These are phyloP conservation scores for Leccinum disarticulatum DNA, from an alignment of 768 basidiomycete species.

Conservation along the genomic window DNA sequence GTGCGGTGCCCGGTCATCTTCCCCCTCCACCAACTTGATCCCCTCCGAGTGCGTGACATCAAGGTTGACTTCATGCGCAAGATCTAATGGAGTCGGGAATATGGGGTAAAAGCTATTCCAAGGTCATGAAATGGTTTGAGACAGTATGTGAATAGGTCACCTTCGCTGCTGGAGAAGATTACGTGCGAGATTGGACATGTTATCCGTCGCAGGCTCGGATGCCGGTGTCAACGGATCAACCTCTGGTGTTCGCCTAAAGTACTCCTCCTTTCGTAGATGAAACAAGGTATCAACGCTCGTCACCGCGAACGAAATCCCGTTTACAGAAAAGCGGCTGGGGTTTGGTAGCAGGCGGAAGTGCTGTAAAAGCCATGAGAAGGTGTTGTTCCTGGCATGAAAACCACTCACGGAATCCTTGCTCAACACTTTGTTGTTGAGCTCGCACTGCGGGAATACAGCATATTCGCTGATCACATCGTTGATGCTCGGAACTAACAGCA, in stretches of 20 bases:
- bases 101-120: slow-evolving; percentile 84
- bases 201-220: slow-evolving; percentile 57
- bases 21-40: slow-evolving; percentile 36
- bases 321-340: slow-evolving; percentile 81
- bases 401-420: slow-evolving; percentile 51
- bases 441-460: slow-evolving; percentile 82
- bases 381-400: background rate
- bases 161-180: slow-evolving; percentile 86
- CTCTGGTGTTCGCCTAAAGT: slow-evolving; percentile 65
- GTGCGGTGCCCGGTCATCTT: slow-evolving; percentile 63
- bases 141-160: slow-evolving; percentile 37
- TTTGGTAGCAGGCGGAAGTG: slow-evolving; percentile 82
- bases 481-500: slow-evolving; percentile 80
- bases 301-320: slow-evolving; percentile 75
- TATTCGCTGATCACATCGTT: slow-evolving; percentile 80
- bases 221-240: slow-evolving; percentile 45
- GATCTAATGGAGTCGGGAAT: slow-evolving; percentile 80
- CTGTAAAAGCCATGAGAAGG: slow-evolving; percentile 39
- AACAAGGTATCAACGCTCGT: slow-evolving; percentile 89
- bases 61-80: slow-evolving; percentile 81
- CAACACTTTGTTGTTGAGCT: slow-evolving; percentile 45
- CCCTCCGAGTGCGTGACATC: slow-evolving; percentile 77
- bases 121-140: background rate
- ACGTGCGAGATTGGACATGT: slow-evolving; percentile 76
- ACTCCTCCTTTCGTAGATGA: slow-evolving; percentile 85